Percentiles rank a stretch among this genome's conserved stretches.
Evolutionary conservation across 2,329 filamentous ascomycete species (phyloP).

Genomic region (Colletotrichum lentis): DNA sequence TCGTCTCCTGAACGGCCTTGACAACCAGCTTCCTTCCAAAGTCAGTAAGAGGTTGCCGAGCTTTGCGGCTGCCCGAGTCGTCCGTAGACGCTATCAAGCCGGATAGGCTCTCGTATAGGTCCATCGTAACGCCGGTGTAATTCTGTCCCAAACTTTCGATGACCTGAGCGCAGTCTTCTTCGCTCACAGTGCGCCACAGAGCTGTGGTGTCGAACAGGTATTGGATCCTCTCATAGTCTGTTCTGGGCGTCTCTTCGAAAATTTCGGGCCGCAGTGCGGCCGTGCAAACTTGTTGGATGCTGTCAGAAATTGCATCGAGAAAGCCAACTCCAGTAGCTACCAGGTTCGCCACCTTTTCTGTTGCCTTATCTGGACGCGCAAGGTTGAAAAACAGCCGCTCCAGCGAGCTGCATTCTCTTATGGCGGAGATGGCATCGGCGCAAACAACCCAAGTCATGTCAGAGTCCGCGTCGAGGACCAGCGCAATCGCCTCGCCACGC

Average conservation of each 20-base stretch:
- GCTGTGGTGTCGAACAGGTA: conserved; percentile 80
- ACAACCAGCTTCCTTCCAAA: conserved; percentile 81
- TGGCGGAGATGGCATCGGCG: conserved; percentile 79
- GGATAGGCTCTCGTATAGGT: conserved; percentile 63
- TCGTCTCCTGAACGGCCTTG: conserved; percentile 79
- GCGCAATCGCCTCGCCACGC: conserved; percentile 80
- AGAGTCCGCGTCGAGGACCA: conserved; percentile 75
- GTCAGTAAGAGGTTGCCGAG: conserved; percentile 68
- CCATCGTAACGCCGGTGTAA: conserved; percentile 65
- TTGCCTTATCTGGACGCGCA: conserved; percentile 59
- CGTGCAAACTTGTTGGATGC: conserved; percentile 72
- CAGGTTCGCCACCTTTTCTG: conserved; percentile 66
- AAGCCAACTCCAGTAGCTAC: conserved; percentile 76
- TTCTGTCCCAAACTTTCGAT: conserved; percentile 72
- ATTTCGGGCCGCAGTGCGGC: conserved; percentile 75
- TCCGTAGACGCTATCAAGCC: conserved; percentile 53
- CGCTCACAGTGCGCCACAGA: conserved; percentile 80
- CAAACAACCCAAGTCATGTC: conserved; percentile 85
- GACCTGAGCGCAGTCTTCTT: conserved; percentile 80
- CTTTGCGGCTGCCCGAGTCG: conserved; percentile 56
- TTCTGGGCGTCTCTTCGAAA: conserved; percentile 74
- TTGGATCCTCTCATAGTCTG: conserved; percentile 77
- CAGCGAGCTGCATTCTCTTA: conserved; percentile 80
- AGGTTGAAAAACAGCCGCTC: conserved; percentile 80
- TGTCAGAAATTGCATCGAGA: conserved; percentile 73